Evolutionary conservation across 2,329 filamentous ascomycete genomes (phyloP).

Genomic region (Verticillium albo-atrum): DNA sequence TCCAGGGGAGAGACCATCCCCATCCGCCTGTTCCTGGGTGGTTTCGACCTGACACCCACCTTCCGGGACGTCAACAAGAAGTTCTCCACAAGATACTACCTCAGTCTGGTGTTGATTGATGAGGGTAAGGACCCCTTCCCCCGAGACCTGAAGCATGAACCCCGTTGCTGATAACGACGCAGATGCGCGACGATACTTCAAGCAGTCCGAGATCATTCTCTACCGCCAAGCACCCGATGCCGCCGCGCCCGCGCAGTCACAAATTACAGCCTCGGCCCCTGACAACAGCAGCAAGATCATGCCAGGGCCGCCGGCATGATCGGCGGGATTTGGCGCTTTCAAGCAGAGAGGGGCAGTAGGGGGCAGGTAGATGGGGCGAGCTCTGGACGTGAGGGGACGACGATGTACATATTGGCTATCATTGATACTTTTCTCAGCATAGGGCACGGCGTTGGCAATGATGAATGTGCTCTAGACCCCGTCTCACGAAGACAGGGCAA

Average conservation of each 20-base stretch:
- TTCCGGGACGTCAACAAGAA: constrained; percentile 99
- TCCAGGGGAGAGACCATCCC: constrained; percentile 93
- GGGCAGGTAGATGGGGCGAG: constrained; percentile 1
- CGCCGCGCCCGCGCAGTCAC: constrained; percentile 31
- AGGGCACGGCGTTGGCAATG: constrained; percentile 31
- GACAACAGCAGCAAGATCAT: constrained; percentile 42
- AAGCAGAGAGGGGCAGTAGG: too few relatives aligned
- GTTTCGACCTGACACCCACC: constrained; percentile 94
- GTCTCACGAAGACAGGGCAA: constrained; percentile 13
- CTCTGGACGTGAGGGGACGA: background rate
- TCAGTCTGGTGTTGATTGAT: constrained; percentile 92
- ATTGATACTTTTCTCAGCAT: constrained; percentile 28
- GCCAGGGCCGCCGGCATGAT: constrained; percentile 18
- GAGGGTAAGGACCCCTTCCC: constrained; percentile 58
- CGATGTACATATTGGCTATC: constrained; percentile 1
- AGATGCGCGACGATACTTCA: constrained; percentile 97
- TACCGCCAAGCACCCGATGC: constrained; percentile 74
- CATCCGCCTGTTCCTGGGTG: constrained; percentile 92
- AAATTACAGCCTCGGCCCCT: constrained; percentile 32
- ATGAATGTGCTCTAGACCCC: constrained; percentile 15
- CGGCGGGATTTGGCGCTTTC: background rate
- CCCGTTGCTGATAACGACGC: constrained; percentile 15
- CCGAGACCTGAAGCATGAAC: too few relatives aligned
- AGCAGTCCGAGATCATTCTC: constrained; percentile 97
- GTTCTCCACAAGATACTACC: constrained; percentile 96